phyloP scores from a whole-genome alignment of 2,329 filamentous ascomycete genomes.

The Eutypa lata region DNA sequence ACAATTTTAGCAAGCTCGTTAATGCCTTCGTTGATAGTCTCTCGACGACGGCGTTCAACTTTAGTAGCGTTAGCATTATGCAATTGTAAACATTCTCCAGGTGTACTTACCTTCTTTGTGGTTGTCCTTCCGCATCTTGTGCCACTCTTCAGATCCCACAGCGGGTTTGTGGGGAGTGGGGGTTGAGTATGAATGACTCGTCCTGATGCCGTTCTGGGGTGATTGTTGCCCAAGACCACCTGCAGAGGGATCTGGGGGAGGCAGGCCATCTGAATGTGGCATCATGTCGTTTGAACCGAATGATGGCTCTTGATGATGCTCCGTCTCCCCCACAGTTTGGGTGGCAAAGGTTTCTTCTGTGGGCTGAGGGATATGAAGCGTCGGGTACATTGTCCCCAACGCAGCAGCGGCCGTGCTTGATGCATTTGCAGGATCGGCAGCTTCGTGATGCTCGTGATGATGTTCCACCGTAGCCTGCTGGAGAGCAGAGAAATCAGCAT shows the following conservation, averaged over 20 bases:
- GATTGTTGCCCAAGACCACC: conserved; percentile 16
- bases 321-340: conserved; percentile 39
- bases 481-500: conserved; percentile 54
- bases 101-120: conserved; percentile 98
- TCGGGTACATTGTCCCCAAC: conserved; percentile 56
- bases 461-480: conserved; percentile 51
- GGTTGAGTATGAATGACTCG: conserved; percentile 32
- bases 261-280: conserved; percentile 32
- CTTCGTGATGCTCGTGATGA: conserved; percentile 34
- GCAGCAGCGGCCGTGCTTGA: conserved; percentile 60
- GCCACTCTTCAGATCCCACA: conserved; percentile 97
- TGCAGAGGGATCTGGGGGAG: conserved; percentile 24
- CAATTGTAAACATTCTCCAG: conserved; percentile 5
- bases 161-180: conserved; percentile 67
- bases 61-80: conserved; percentile 15
- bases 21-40: conserved; percentile 98
- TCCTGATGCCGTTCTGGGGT: conserved; percentile 39
- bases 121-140: conserved; percentile 94
- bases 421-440: conserved; percentile 49
- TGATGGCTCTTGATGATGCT: conserved; percentile 33
- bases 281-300: conserved; percentile 32
- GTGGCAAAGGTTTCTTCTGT: conserved; percentile 59
- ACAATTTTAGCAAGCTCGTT: conserved; percentile 98
- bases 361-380: conserved; percentile 53
- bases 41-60: conserved; percentile 95